Evolutionary conservation across 192 early-diverging fungal genomes (phyloP).

Genomic region (Coemansia biformis): DNA sequence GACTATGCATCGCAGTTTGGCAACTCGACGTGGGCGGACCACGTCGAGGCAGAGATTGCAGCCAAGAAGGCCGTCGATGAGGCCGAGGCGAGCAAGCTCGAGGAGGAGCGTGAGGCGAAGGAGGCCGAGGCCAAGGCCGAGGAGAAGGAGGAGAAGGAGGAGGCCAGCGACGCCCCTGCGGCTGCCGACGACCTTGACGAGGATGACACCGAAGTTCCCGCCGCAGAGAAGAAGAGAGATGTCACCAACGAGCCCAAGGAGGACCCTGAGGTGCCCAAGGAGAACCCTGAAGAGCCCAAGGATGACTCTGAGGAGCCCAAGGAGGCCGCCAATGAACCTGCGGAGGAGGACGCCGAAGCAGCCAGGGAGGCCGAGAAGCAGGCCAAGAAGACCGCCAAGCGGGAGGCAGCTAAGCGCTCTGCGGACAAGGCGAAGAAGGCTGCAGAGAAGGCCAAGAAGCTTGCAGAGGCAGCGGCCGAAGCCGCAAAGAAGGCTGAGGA

Average conservation of each 20-base stretch:
- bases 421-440: slow-evolving; percentile 20
- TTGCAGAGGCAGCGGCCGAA: slow-evolving; percentile 6
- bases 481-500: slow-evolving; percentile 24
- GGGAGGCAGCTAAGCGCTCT: slow-evolving; percentile 18
- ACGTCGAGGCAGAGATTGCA: slow-evolving; percentile 60
- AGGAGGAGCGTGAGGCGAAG: slow-evolving; percentile 43
- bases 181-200: slow-evolving; percentile 11
- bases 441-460: slow-evolving; percentile 24
- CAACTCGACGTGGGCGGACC: slow-evolving; percentile 61
- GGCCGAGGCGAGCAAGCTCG: slow-evolving; percentile 42
- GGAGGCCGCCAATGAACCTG: slow-evolving; percentile 14
- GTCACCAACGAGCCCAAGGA: slow-evolving; percentile 7
- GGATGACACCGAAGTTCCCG: slow-evolving; percentile 2
- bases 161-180: neutral
- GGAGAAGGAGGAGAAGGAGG: slow-evolving; percentile 1
- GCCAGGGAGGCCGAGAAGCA: slow-evolving; percentile 15
- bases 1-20: slow-evolving; percentile 71
- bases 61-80: slow-evolving; percentile 60
- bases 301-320: slow-evolving; percentile 9
- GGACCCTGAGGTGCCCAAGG: slow-evolving; percentile 6
- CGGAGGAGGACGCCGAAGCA: slow-evolving; percentile 13
- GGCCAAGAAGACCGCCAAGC: slow-evolving; percentile 16
- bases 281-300: slow-evolving; percentile 5
- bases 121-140: slow-evolving; percentile 19
- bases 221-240: slow-evolving; percentile 2